phyloP scores from a whole-genome alignment of 768 basidiomycete species.

The Pleurotus djamor region DNA sequence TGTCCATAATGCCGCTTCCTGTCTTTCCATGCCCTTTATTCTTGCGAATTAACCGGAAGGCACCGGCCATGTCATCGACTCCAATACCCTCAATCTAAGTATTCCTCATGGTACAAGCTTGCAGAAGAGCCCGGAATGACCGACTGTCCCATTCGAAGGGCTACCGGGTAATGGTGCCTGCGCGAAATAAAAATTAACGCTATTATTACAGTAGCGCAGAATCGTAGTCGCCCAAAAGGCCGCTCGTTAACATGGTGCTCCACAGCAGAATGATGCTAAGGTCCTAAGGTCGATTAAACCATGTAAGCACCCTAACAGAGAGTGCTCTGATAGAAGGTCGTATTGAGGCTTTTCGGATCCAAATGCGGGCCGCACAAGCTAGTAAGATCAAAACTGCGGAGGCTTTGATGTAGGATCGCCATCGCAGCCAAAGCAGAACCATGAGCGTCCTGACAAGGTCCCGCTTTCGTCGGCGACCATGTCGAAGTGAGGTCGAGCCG shows the following conservation, averaged over 20 bases:
- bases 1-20: background rate
- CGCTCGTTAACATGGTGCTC: background rate
- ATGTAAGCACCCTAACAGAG: background rate
- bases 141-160: background rate
- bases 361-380: constrained; percentile 23
- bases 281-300: background rate
- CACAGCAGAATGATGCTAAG: background rate
- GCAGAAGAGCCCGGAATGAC: background rate
- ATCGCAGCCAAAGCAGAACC: constrained; percentile 64
- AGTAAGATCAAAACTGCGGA: constrained; percentile 28
- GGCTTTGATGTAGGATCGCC: constrained; percentile 44
- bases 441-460: constrained; percentile 64
- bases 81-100: background rate
- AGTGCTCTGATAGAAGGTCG: background rate
- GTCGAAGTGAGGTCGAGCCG: constrained; percentile 43
- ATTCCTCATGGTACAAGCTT: background rate
- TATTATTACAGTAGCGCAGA: background rate
- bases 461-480: constrained; percentile 67
- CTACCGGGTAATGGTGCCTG: constrained; percentile 1
- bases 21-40: background rate
- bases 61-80: too few relatives aligned
- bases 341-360: constrained; percentile 15
- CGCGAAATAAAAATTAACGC: background rate
- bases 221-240: background rate
- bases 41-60: background rate